Evolutionary conservation across 108 stramenopile genomes (phyloP), one percentile per base, ranked within the genome.

Genomic region (Pseudonitzschia multiseries): DNA sequence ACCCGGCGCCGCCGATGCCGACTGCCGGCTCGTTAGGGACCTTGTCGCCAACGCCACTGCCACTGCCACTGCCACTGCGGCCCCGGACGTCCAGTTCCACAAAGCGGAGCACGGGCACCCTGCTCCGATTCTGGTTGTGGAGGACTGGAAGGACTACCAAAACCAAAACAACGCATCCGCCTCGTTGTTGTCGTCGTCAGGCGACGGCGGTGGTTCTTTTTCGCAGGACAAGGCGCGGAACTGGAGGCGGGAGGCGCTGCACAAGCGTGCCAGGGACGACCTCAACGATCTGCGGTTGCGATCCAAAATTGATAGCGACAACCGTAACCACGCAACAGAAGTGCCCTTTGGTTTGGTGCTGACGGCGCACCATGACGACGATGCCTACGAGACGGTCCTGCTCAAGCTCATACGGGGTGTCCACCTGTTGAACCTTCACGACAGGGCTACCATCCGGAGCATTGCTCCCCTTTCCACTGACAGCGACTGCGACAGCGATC

Each of bases 341-440:
- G 13, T 69, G 13, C 31, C 41, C 43, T 31, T 78, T 32, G 91
- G 94, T 48, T 63, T 87, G 1, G 87, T 95, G 40, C 74, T 96
- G 13, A 92, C 92, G 12, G 95, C 91, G 12, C 95, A 96, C 75
- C 95, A 96, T 69, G 46, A 76, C 41, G 91, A 96, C 83, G 95
- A 93, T 79, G 84, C 87, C 13, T 84, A 81, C 28, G 92, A 96
- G 80, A 89, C 91, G 1, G 65, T 93, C 32, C 60, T 93, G n/a
- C 72, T 96, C 31, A 96, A 96, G 77, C 61, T 93, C 13, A 53
- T 96, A 13, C 84, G 95, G 17, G 95, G 95, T 20, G 83, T 85
- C 10, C 92, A 96, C 70, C 63, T 96, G 41, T 74, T 87, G 40
- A 93, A 96, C 79, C 36, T 62, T 14, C 61, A 62, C n/a, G 33